A percentile compares a stretch with the other conserved stretches of the same genome.
Evolutionary conservation across 106 monocot species (phyloP).

Genomic region (Narthecium ossifragum): DNA sequence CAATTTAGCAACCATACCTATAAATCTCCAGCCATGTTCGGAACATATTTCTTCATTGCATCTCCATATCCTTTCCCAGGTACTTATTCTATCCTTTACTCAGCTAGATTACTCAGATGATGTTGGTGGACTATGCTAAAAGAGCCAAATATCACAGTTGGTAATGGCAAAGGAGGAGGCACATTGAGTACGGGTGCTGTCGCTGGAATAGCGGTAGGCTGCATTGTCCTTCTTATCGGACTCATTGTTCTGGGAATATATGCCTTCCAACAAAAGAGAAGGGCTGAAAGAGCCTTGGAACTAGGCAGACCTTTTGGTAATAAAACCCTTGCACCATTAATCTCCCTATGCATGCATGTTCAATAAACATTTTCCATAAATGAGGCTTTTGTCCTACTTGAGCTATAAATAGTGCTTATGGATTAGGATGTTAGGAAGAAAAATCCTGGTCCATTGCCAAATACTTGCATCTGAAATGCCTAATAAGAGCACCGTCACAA

Average conservation of each 20-base stretch:
- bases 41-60: constrained; percentile 60
- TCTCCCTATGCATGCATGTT: too few species aligned
- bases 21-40: constrained; percentile 50
- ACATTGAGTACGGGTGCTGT: constrained; percentile 35
- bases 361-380: too few species aligned
- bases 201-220: constrained; percentile 46
- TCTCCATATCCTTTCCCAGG: constrained; percentile 40
- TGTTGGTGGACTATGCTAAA: not conserved
- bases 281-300: constrained; percentile 40
- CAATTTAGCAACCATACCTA: constrained; percentile 58
- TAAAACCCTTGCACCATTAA: too few species aligned
- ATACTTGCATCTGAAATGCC: too few species aligned
- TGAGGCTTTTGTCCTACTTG: too few species aligned
- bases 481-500: too few species aligned
- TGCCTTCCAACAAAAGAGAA: constrained; percentile 67
- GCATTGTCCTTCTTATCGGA: constrained; percentile 34
- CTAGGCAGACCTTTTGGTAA: constrained; percentile 65
- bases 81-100: not conserved
- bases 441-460: too few species aligned
- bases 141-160: constrained; percentile 21
- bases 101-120: too few species aligned
- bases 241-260: constrained; percentile 38
- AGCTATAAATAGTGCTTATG: too few species aligned
- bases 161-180: constrained; percentile 6
- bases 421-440: too few species aligned